Evolutionary conservation across 2,329 filamentous ascomycete genomes (phyloP).

Genomic region (Aspergillus pseudoterreus): DNA sequence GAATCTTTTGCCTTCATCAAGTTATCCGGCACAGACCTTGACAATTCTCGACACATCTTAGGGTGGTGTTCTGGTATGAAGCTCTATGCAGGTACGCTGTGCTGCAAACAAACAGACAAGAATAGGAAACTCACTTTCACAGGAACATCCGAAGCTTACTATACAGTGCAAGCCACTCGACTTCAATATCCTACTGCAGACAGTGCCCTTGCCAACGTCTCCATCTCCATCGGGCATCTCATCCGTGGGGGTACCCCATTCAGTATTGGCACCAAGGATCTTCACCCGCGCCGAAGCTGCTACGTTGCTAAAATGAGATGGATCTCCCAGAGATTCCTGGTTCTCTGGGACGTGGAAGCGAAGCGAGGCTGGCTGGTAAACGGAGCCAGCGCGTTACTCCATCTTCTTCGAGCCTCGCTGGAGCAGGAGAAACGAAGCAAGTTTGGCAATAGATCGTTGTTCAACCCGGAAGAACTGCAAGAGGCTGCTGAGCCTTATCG

Average conservation of each 20-base stretch:
- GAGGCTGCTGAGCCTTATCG: neutral
- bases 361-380: conserved; percentile 35
- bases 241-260: conserved; percentile 16
- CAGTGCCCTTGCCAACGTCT: no score
- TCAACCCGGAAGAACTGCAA: neutral
- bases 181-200: no score
- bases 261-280: conserved; percentile 22
- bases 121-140: neutral
- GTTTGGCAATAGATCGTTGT: neutral
- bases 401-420: conserved; percentile 24
- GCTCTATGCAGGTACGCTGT: conserved; percentile 20
- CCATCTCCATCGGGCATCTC: no score
- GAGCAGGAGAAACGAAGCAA: neutral
- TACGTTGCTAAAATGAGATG: conserved; percentile 24
- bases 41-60: conserved; percentile 26
- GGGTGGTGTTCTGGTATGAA: conserved; percentile 28
- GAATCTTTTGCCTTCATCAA: neutral
- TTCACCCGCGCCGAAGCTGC: no score
- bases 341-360: conserved; percentile 19
- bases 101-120: neutral
- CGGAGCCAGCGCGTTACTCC: conserved; percentile 35
- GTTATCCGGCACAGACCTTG: neutral
- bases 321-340: conserved; percentile 24
- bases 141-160: no score
- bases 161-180: no score